Base-by-base conservation (phyloP, 2,329 filamentous ascomycete genomes). In the Exophiala bonariae region DNA sequence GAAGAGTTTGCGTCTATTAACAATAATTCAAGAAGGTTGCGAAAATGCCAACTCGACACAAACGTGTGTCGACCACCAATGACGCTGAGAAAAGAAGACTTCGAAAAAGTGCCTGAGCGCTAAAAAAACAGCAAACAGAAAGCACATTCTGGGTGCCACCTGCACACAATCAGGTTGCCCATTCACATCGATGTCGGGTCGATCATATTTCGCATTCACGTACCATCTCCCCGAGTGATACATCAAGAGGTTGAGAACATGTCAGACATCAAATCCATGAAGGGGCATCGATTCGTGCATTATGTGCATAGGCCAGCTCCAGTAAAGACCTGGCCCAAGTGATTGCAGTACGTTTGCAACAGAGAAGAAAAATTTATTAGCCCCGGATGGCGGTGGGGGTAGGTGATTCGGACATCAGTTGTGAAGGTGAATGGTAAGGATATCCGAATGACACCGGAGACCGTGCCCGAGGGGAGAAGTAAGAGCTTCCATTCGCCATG, bases 401-500 rank as follows among this genome's bases (percentile, higher is more conserved):
- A 40, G 74, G 71, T 41, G 67, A 64, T 49, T 75, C 72, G 38
- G 65, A 63, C 42, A 77, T 69, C 45, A 75, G 66, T 48, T 72
- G 68, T 63, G 48, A 62, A 17, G 61, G 60, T 57, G 64, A 61
- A 41, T 65, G 63, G 57, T 71, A 76, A 16, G 70, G 65, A 59
- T 71, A 74, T 42, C 66, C 63, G 47, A 71, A 71, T 13, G 63
- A 57, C 33, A 63, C 59, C 30, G 67, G 63, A n/a, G 70, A 68
- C 19, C 63, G 54, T 10, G 64, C 54, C 47, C 61, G 63, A 45
- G 74, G 68, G 41, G 67, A 65, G 49, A 67, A 63, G 39, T 62
- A 65, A 31, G 68, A 65, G 38, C 66, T 65, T 22, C 66, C 66
- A 18, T 68, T 58, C 22, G 69, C 66, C 41, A 68, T 60, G 19